Percentiles rank a stretch among this genome's conserved stretches.
These are phyloP conservation scores for Microdochium nivale DNA, from an alignment of 2,329 filamentous ascomycete species.

Conservation along the genomic window DNA sequence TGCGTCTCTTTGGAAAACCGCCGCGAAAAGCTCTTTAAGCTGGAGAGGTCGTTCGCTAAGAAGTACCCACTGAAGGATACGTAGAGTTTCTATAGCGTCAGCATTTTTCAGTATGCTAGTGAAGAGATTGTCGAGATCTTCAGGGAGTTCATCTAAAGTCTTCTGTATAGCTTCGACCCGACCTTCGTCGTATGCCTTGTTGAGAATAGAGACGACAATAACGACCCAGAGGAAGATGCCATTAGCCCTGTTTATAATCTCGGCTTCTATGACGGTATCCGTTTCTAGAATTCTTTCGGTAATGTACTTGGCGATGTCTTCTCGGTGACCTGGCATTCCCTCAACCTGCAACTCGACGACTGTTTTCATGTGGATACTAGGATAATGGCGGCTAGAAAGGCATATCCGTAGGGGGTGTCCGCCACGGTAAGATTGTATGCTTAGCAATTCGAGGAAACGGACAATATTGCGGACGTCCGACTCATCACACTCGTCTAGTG, in stretches of 20 bases:
- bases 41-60: conserved; percentile 2
- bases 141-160: conserved; percentile 3
- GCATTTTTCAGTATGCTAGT: conserved; percentile 1
- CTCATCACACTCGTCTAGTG: conserved; percentile 24
- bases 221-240: conserved; percentile 2
- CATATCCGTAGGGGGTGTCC: conserved; percentile 12
- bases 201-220: conserved; percentile 10
- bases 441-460: conserved; percentile 17
- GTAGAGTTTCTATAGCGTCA: conserved; percentile 2
- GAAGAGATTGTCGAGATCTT: conserved; percentile 7
- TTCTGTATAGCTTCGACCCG: conserved; percentile 1
- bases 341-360: conserved; percentile 15
- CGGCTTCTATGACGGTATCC: not conserved
- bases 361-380: conserved; percentile 17
- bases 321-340: conserved; percentile 13
- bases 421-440: conserved; percentile 6
- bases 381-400: conserved; percentile 22
- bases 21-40: conserved; percentile 5
- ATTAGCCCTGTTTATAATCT: conserved; percentile 1
- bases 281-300: conserved; percentile 6
- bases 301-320: conserved; percentile 8
- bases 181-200: conserved; percentile 6
- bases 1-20: not conserved
- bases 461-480: conserved; percentile 19
- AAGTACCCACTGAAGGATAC: conserved; percentile 7